phyloP scores from a whole-genome alignment of 148 eudicot genomes.

The Fagopyrum tataricum region DNA sequence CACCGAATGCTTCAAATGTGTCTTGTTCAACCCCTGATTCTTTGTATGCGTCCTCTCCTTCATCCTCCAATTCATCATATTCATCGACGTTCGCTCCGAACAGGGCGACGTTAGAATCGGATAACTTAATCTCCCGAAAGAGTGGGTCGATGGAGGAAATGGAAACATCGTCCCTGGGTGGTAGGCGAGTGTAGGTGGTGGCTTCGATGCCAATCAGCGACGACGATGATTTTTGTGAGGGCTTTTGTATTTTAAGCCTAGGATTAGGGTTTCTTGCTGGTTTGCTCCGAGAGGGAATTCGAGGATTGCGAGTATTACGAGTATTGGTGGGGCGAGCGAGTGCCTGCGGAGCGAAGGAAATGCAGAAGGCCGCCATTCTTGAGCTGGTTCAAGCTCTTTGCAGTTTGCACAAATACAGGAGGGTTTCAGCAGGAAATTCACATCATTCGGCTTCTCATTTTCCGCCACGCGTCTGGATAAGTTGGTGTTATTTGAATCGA shows the following conservation, averaged over 20 bases:
- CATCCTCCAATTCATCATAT: slow-evolving; percentile 5
- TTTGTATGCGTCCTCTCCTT: slow-evolving; percentile 21
- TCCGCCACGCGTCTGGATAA: slow-evolving; percentile 16
- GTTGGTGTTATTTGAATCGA: not conserved
- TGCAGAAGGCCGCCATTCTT: slow-evolving; percentile 31
- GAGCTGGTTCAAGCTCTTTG: slow-evolving; percentile 6
- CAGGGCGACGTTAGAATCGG: slow-evolving; percentile 22
- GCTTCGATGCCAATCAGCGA: slow-evolving; percentile 51
- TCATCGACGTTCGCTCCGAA: slow-evolving; percentile 2
- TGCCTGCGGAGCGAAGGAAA: slow-evolving; percentile 28
- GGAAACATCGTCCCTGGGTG: slow-evolving; percentile 39
- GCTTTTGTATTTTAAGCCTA: not conserved
- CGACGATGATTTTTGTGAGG: slow-evolving; percentile 1
- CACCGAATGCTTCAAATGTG: slow-evolving; percentile 16
- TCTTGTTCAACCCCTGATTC: slow-evolving; percentile 8
- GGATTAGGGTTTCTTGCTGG: slow-evolving; percentile 18
- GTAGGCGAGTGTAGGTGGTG: slow-evolving; percentile 79
- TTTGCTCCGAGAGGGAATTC: slow-evolving; percentile 21
- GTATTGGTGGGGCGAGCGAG: slow-evolving; percentile 29
- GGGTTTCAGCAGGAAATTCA: slow-evolving; percentile 7
- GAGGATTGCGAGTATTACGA: not conserved
- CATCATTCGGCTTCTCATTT: not conserved
- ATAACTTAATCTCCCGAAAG: slow-evolving; percentile 31
- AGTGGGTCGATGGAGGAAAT: slow-evolving; percentile 13
- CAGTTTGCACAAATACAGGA: not conserved